Evolutionary conservation across 192 early-diverging fungal genomes (phyloP), one percentile per base, ranked within the genome.

Genomic region (Haplosporangium gracile): DNA sequence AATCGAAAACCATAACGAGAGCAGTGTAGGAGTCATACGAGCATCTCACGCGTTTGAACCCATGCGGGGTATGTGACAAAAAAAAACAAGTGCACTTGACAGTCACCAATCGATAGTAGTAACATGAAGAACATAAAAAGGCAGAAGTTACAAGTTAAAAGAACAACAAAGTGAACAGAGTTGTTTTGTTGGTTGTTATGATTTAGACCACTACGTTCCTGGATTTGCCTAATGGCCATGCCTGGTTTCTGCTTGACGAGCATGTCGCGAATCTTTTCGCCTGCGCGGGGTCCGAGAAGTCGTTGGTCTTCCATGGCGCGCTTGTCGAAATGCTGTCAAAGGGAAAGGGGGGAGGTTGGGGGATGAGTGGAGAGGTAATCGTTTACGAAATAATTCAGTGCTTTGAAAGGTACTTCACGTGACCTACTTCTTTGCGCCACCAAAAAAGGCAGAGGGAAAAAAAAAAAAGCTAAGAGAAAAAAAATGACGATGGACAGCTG

Each of bases 221-320:
- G 73, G 60, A 85, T 78, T 47, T 85, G 83, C 10, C 74, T 65
- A 49, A 85, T 85, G 39, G 83, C 83, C 24, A 47, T 70, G 13
- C 51, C 69, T 10, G 83, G 83, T 24, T 77, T 85, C 40, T 85
- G 83, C 70, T 85, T 85, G 78, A 79, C 72, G 29, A 85, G 78
- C 75, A 85, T 85, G 74, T 85, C 83, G n/a, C 83, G 83, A 53
- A 85, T 85, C 75, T 85, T 85, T 75, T 85, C 83, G 53, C 83
- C 78, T 71, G 83, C 77, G 69, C 83, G 78, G 9, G 83, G 68
- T 72, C 83, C 83, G 43, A 85, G 57, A 13, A 85, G 83, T 71
- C 69, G 47, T 60, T 85, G 73, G 55, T 85, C 77, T 29, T 83
- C 82, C 82, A 83, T 83, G 70, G 49, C n/a, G 60, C 29, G 29